These are phyloP conservation scores for Ustilago hordei DNA, from an alignment of 1,284 basidiomycete species.

Conservation along the genomic window DNA sequence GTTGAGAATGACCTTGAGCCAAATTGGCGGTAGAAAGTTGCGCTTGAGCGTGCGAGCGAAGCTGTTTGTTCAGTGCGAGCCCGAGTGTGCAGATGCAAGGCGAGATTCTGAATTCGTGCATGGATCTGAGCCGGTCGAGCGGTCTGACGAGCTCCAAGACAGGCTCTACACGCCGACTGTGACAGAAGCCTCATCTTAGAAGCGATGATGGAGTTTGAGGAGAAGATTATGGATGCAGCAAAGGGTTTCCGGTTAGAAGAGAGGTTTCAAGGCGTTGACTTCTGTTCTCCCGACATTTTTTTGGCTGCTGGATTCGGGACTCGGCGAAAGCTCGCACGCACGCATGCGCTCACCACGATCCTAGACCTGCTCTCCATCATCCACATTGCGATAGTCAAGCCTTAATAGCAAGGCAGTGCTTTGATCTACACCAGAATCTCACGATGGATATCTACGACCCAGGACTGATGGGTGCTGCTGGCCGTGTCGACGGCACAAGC, in stretches of 20 bases:
- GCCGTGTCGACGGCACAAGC: conserved; percentile 16
- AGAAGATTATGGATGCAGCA: not conserved
- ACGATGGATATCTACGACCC: conserved; percentile 54
- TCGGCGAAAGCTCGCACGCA: conserved; percentile 24
- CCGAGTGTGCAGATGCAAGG: conserved; percentile 13
- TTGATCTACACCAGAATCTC: not conserved
- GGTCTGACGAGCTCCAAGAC: conserved; percentile 23
- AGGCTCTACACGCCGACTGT: conserved; percentile 33
- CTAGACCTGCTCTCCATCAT: not conserved
- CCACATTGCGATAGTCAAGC: not conserved
- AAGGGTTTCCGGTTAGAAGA: not conserved
- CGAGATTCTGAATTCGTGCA: conserved; percentile 31
- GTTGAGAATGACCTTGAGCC: conserved; percentile 17
- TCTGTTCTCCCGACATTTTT: not conserved
- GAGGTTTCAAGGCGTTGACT: too few relatives aligned
- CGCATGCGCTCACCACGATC: conserved; percentile 11
- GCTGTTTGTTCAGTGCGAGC: not conserved
- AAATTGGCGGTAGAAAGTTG: not conserved
- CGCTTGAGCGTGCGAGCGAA: conserved; percentile 1
- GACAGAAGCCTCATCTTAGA: conserved; percentile 28
- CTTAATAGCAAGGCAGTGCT: not conserved
- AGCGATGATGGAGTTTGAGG: not conserved
- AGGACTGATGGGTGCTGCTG: conserved; percentile 22
- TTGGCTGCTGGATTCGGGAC: conserved; percentile 15
- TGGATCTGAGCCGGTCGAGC: conserved; percentile 39